Base-by-base conservation (phyloP, 2,329 filamentous ascomycete species). In the Metarhizium brunneum region DNA sequence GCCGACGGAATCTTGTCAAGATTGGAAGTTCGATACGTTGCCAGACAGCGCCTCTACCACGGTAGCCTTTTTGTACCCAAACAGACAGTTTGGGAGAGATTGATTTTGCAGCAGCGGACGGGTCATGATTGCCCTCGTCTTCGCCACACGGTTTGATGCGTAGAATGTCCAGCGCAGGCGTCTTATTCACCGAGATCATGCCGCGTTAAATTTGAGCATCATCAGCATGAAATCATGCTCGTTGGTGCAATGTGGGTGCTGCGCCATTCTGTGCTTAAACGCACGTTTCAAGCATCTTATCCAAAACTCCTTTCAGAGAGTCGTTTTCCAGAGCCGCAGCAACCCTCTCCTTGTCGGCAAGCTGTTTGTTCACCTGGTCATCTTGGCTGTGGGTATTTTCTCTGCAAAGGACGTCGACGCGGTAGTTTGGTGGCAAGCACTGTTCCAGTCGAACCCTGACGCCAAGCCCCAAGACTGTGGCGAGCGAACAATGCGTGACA, bases 291-390 rank as follows among this genome's bases (percentile, higher is more conserved):
- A 97, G 79, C 94, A 99, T 97, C 73, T 94, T 96, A 68, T 89
- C 85, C 60, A 99, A 78, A 36, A 96, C 89, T 45, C 85, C 85
- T 77, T 90, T 90, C 58, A 99, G 75, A 1, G 89, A 95, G 56
- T 89, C 88, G 68, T 99, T 99, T 72, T 97, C 94, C 63, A 96
- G 76, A 6, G 94, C 94, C 10, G 94, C 94, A 1, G 92, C 92
- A 48, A 99, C 94, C 58, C 94, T 80, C 75, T 99, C 94, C 77
- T 97, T 99, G 73, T 99, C 94, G 38, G 85, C 89, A 47, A 99
- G 76, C 73, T 99, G 94, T 77, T 96, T 96, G 74, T 95, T 96
- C 53, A 96, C 91, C 69, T 96, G 91, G 60, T 96, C 91, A 49
- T 90, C 92, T 58, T 95, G 95, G 61, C 85, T 90, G 70, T 97